Evolutionary conservation across 306 rosid genomes (phyloP), one percentile per base, ranked within the genome.

Genomic region (Prunus dulcis): DNA sequence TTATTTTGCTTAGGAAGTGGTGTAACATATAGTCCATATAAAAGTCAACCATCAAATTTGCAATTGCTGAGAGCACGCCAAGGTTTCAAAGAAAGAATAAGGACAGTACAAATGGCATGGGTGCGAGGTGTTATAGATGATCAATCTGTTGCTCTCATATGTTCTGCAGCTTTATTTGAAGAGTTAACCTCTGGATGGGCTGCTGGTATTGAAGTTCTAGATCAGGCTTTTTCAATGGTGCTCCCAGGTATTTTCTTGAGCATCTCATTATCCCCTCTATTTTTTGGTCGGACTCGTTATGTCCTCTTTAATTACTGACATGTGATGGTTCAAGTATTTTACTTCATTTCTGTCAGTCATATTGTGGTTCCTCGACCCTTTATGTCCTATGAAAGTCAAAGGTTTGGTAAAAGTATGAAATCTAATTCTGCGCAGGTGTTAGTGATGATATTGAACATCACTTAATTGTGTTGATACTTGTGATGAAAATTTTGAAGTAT

Each of bases 181-280:
- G 98, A 89, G 79, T 85, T 91, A 76, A 90, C 96, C 18, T 69
- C 91, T 25, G 97, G 98, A 70, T 89, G 88, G 89, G 82, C 79
- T 73, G 88, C 79, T 0, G 90, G 89, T 57, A 80, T 90, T 84
- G 96, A 86, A 74, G 85, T 91, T 85, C 77, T 94, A 71, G 84
- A 87, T 85, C 98, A 90, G 82, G 97, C 96, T 75, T 91, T 94
- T 83, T 80, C 90, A 75, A 85, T 85, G 89, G 98, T 91, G 78
- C 97, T 94, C 86, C 98, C 98, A 84, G 98, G 98, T 79, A 69
- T 73, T 64, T 46, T 84, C 12, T 46, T 57, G 58, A 73, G 60
- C 58, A 58, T 20, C 51, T 66, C 23, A 55, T 18, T 28, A 6
- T 5, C 7, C 38, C 38, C 38, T 32, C 38, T 32, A 1, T 34